Conservation (phyloP, 768 basidiomycete genomes). For the Mycena polygramma region DNA sequence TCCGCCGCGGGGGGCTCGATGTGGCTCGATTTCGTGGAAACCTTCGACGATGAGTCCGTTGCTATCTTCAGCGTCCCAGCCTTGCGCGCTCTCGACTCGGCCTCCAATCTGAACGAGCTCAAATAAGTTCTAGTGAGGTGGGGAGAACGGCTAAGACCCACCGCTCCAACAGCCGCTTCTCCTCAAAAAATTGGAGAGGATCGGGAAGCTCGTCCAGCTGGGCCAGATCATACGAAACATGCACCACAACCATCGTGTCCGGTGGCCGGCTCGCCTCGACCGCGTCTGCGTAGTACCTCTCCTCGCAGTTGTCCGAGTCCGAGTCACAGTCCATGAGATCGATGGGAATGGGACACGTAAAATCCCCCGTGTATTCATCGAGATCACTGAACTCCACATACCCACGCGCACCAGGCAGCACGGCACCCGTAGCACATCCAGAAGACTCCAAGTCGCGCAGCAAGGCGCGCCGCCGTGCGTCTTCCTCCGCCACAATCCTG, state of each 20-base stretch:
- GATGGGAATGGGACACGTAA: conserved; percentile 2
- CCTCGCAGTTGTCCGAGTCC: conserved; percentile 5
- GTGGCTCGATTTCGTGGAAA: no score
- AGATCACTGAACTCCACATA: conserved; percentile 26
- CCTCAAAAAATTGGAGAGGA: conserved; percentile 27
- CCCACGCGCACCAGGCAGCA: not conserved
- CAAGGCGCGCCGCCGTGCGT: conserved; percentile 4
- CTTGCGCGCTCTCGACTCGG: conserved; percentile 13
- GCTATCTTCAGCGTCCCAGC: not conserved
- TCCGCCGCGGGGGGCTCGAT: not conserved
- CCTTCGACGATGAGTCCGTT: not conserved
- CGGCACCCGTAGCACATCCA: no score
- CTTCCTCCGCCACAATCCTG: conserved; percentile 18
- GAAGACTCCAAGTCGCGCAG: not conserved
- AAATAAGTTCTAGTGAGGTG: not conserved
- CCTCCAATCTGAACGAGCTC: conserved; percentile 3
- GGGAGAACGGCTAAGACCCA: not conserved
- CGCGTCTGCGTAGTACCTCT: conserved; percentile 1
- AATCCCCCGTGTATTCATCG: conserved; percentile 17
- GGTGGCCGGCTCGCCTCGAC: conserved; percentile 11
- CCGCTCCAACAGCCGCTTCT: conserved; percentile 21
- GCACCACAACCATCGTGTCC: conserved; percentile 23
- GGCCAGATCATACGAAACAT: conserved; percentile 26
- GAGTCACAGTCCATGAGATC: conserved; percentile 3
- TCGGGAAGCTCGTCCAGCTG: conserved; percentile 17